Percentiles rank a stretch among this genome's conserved stretches.
Evolutionary conservation across 495 filamentous ascomycete genomes (phyloP).

Genomic region (Hypoxylon rickii): DNA sequence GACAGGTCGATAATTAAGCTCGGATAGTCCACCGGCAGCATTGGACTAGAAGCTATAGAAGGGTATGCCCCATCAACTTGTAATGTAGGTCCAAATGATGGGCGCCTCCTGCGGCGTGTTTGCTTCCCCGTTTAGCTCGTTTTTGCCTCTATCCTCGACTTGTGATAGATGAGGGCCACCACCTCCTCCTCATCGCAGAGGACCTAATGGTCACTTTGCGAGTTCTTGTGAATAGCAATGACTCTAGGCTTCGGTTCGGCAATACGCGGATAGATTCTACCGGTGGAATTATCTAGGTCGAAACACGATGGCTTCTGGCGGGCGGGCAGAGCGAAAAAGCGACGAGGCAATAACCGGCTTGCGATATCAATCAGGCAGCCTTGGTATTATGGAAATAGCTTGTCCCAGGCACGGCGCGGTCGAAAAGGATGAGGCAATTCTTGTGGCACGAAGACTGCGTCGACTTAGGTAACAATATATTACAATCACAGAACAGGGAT

Average conservation of each 20-base stretch:
- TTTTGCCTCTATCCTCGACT: conserved; percentile 35
- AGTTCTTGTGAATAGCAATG: conserved; percentile 22
- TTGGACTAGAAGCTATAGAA: conserved; percentile 15
- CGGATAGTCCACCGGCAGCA: conserved; percentile 31
- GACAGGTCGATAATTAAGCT: conserved; percentile 11
- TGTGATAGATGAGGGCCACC: conserved; percentile 43
- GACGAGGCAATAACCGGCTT: conserved; percentile 10
- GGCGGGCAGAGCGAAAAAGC: conserved; percentile 6
- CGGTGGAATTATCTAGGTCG: conserved; percentile 10
- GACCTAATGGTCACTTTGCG: conserved; percentile 45
- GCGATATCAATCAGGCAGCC: conserved; percentile 9
- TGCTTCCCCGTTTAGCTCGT: conserved; percentile 15
- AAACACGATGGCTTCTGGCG: conserved; percentile 35
- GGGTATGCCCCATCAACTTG: conserved; percentile 22
- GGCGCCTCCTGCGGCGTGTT: conserved; percentile 17
- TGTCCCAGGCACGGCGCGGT: conserved; percentile 4
- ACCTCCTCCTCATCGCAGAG: conserved; percentile 50
- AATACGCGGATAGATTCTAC: conserved; percentile 17
- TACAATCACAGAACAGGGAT: conserved; percentile 19
- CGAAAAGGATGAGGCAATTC: conserved; percentile 14
- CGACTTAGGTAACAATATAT: conserved; percentile 23
- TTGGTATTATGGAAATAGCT: conserved; percentile 1
- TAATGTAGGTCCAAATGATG: conserved; percentile 11
- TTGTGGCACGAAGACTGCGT: conserved; percentile 19
- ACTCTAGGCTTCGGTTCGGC: conserved; percentile 10